These are phyloP conservation scores for Rhodotorula mucilaginosa DNA, from an alignment of 1,284 basidiomycete species.

Conservation along the genomic window DNA sequence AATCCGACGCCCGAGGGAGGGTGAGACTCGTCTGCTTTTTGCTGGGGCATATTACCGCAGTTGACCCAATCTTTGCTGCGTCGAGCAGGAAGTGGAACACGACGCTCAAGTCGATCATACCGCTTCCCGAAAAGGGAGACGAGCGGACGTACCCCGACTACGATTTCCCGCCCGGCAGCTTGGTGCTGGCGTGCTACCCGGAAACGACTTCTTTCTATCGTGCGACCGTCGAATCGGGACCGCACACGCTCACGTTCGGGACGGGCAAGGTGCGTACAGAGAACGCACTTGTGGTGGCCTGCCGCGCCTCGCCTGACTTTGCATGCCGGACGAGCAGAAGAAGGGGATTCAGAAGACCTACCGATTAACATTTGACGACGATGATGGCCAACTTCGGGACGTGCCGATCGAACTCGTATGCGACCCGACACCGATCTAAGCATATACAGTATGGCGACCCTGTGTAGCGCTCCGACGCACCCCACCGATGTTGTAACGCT, in stretches of 20 bases:
- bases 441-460: not conserved
- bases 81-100: conserved; percentile 50
- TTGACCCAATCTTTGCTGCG: not conserved
- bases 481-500: not conserved
- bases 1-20: conserved; percentile 31
- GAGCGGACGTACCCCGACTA: conserved; percentile 49
- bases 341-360: conserved; percentile 36
- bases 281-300: too few species aligned
- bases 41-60: not conserved
- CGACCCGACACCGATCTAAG: conserved; percentile 20
- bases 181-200: conserved; percentile 54
- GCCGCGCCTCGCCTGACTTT: not conserved
- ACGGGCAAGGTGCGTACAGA: conserved; percentile 36
- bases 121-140: conserved; percentile 52
- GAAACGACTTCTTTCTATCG: conserved; percentile 56
- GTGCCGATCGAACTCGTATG: conserved; percentile 38
- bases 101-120: conserved; percentile 52
- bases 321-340: conserved; percentile 9
- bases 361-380: conserved; percentile 45
- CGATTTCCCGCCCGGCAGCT: conserved; percentile 48
- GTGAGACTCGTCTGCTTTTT: not conserved
- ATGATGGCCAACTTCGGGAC: conserved; percentile 36
- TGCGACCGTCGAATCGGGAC: conserved; percentile 48
- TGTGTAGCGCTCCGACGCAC: not conserved
- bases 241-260: conserved; percentile 10